Base-by-base conservation (phyloP, 1,284 basidiomycete genomes). In the Austropuccinia psidii region DNA sequence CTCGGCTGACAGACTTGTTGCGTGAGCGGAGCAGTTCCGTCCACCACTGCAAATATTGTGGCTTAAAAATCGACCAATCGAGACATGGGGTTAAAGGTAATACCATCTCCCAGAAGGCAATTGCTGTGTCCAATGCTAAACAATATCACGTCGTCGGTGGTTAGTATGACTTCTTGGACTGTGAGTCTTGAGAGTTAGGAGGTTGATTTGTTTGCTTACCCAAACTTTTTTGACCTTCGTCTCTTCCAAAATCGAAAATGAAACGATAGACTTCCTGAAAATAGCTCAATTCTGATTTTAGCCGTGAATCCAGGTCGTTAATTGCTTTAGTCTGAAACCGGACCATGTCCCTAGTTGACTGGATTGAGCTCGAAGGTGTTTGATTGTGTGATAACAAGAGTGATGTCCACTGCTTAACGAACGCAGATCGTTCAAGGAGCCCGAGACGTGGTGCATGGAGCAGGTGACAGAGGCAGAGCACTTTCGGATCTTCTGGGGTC, bases 141-240 rank as follows among this genome's bases (percentile, higher is more conserved):
- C 11, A 37, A 64, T 52, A 21, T n/a, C 9, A n/a, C 21, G 49
- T 11, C 2, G 7, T 8, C 7, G n/a, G 11, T 21, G 45, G 27
- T 8, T 7, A 13, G 61, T 29, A 19, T 29, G 21, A 29, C 13
- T 19, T 47, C 39, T 29, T 29, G 57, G n/a, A n/a, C 21, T 17
- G 15, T 2, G 2, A 45, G 61, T 15, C 21, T n/a, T 15, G 9
- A 37, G 11, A 6, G 11, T 17, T 58, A 33, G 6, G 19, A 6
- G 21, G 7, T 13, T 37, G 4, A 24, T 2, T 27, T 17, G 24
- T 21, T 4, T 4, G 55, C 70, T 31, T 19, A 73, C 70, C 70
- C 35, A 73, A 65, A 41, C 70, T 73, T 47, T 73, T 73, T 54
- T 73, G 70, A 41, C 70, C 70, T 65, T 73, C 70, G 33, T 73